Base-by-base conservation (phyloP, 1,284 basidiomycete species). In the Garcileccinum viscosum region DNA sequence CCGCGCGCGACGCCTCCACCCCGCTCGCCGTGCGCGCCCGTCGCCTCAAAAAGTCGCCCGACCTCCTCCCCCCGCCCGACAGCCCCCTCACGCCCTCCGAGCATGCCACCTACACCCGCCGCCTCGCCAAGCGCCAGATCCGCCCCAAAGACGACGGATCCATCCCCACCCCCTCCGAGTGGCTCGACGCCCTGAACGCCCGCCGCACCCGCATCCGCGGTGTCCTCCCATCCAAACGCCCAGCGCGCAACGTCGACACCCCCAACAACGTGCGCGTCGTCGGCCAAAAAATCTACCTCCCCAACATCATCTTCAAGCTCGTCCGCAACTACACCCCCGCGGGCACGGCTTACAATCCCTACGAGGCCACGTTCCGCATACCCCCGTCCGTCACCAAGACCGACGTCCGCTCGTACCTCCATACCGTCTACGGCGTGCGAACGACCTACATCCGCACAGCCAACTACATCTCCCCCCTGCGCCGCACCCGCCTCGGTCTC, bases 391-490 rank as follows among this genome's bases (percentile, higher is more conserved):
- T 97, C 82, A 97, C 95, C 67, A 98, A 98, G 84, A 95, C 93
- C 71, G 95, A 96, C 81, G 84, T 98, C 40, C 91, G 95, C 61
- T 93, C 93, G 4, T 97, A 98, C 81, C 89, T 98, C 37, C 83
- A 84, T 44, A 86, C 95, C 35, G 89, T 93, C 58, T 98, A 98
- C 78, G 94, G 94, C 71, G 91, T 98, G 53, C 85, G 91, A 75
- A 92, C 93, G 67, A 98, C 96, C 11, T 98, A 97, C 82, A 95
- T 97, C 72, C 94, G 96, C 53, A 98, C 96, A 22, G 94, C 94
- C 84, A 94, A 95, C 83, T 96, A 95, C 78, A 84, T 91, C 70
- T 89, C 89, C 1, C 87, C 89, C 32, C 73, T 90, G 17, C 80
- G 79, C 27, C 82, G 86, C 76, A 77, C 72, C 68, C 77, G 67